Evolutionary conservation across 345 rosid species (phyloP).

Genomic region (Brassica napus): Da-Ae NC_063434.1:486001-486500

Average conservation of each 20-base stretch:
- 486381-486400: slow-evolving; percentile 77
- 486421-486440: slow-evolving; percentile 78
- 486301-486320: neutral
- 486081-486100: no score
- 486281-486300: no score
- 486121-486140: neutral
- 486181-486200: neutral
- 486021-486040: neutral
- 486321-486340: neutral
- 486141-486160: neutral
- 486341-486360: neutral
- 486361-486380: no score
- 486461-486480: slow-evolving; percentile 50
- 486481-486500: slow-evolving; percentile 73
- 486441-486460: slow-evolving; percentile 44
- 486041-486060: neutral
- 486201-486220: slow-evolving; percentile 67
- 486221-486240: slow-evolving; percentile 38
- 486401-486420: slow-evolving; percentile 79
- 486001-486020: neutral
- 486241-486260: no score
- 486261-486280: no score
- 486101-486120: neutral
- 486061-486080: neutral
- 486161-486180: neutral